A percentile compares a stretch with the other conserved stretches of the same genome.
phyloP scores from a whole-genome alignment of 1,284 basidiomycete species.

The Leucoagaricus sp. region DNA sequence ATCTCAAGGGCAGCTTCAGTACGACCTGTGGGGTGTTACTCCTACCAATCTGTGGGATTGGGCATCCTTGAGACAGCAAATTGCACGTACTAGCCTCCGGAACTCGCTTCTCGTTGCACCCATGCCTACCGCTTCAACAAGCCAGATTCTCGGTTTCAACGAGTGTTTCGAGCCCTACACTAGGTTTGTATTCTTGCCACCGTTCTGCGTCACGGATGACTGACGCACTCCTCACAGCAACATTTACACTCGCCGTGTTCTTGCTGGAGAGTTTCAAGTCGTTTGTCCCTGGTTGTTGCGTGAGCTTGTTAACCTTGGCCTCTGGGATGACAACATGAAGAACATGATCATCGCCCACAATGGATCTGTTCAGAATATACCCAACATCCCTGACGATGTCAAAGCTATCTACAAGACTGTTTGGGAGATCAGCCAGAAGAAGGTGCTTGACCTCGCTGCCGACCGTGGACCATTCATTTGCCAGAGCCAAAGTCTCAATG shows the following conservation, averaged over 20 bases:
- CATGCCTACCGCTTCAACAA: constrained; percentile 99
- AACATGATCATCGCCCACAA: constrained; percentile 98
- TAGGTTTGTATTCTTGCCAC: constrained; percentile 48
- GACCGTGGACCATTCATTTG: constrained; percentile 99
- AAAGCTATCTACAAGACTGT: constrained; percentile 99
- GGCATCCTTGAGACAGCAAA: constrained; percentile 85
- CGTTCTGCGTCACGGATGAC: background rate
- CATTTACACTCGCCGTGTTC: constrained; percentile 99
- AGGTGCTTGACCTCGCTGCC: constrained; percentile 95
- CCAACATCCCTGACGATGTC: constrained; percentile 83
- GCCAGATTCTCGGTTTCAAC: constrained; percentile 98
- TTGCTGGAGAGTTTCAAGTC: constrained; percentile 99
- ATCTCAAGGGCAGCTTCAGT: constrained; percentile 88
- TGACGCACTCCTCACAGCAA: constrained; percentile 56
- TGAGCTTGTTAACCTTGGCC: constrained; percentile 92
- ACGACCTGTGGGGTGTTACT: constrained; percentile 93
- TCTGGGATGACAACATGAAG: constrained; percentile 99
- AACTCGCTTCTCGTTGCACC: constrained; percentile 96
- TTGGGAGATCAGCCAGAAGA: constrained; percentile 99
- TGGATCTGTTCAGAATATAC: constrained; percentile 93
- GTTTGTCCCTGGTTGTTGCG: constrained; percentile 98
- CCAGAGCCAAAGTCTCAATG: constrained; percentile 90
- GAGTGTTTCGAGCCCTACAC: constrained; percentile 99
- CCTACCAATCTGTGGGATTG: constrained; percentile 98
- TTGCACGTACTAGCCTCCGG: constrained; percentile 84